Evolutionary conservation across 2,329 filamentous ascomycete species (phyloP).

Genomic region (Sclerotiophoma versabilis): DNA sequence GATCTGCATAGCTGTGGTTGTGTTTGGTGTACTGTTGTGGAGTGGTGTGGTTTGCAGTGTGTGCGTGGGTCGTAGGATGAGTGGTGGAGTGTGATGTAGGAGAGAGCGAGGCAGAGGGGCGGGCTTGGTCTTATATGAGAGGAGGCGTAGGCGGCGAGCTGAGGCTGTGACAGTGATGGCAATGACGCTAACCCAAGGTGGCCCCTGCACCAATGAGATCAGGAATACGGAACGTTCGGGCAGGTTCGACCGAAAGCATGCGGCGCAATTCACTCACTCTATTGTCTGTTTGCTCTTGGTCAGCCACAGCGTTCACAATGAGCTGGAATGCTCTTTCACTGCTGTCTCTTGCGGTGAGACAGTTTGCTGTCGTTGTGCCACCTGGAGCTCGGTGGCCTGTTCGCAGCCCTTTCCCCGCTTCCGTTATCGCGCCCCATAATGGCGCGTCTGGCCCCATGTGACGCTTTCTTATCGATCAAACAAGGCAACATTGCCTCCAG

Average conservation of each 20-base stretch:
- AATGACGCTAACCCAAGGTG: constrained; percentile 37
- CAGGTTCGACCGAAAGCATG: constrained; percentile 32
- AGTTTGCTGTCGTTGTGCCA: constrained; percentile 12
- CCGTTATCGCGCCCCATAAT: constrained; percentile 36
- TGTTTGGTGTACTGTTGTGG: constrained; percentile 13
- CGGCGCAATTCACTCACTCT: constrained; percentile 13
- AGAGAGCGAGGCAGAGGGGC: constrained; percentile 24
- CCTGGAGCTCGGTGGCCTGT: constrained; percentile 14
- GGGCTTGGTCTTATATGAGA: constrained; percentile 38
- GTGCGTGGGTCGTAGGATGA: constrained; percentile 14
- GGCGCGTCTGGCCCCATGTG: constrained; percentile 30
- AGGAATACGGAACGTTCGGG: constrained; percentile 44
- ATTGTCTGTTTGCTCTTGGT: constrained; percentile 25
- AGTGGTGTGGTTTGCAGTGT: constrained; percentile 19
- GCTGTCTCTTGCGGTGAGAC: neutral
- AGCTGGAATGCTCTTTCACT: constrained; percentile 3
- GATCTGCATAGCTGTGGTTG: constrained; percentile 77
- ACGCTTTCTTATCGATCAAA: constrained; percentile 31
- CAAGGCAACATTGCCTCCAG: constrained; percentile 21
- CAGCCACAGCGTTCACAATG: constrained; percentile 13
- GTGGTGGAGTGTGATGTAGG: constrained; percentile 21
- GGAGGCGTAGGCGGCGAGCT: constrained; percentile 40
- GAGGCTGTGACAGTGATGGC: constrained; percentile 46
- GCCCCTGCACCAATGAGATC: constrained; percentile 44
- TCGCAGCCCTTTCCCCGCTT: constrained; percentile 32